These are phyloP conservation scores for Talaromyces verruculosus DNA, from an alignment of 2,329 filamentous ascomycete species.

Conservation along the genomic window DNA sequence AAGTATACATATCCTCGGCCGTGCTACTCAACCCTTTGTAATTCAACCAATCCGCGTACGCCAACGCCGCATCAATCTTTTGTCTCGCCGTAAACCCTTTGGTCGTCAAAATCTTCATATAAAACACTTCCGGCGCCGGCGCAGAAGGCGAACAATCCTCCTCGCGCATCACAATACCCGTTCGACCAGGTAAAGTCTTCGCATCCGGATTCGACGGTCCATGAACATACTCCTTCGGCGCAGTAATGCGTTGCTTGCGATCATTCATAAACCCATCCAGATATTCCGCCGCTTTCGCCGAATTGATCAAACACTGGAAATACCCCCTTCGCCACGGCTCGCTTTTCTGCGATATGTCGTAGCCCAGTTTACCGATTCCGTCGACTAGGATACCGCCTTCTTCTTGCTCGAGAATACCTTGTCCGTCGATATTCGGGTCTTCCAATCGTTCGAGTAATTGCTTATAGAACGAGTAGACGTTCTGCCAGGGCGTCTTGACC, in stretches of 20 bases:
- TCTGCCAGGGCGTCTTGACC: conserved; percentile 66
- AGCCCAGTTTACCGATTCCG: conserved; percentile 57
- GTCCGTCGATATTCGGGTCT: conserved; percentile 66
- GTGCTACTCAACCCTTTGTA: conserved; percentile 67
- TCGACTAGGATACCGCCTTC: conserved; percentile 55
- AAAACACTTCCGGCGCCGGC: conserved; percentile 70
- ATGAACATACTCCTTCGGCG: conserved; percentile 70
- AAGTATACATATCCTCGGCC: conserved; percentile 70
- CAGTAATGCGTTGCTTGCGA: conserved; percentile 63
- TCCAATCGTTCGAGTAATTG: conserved; percentile 67
- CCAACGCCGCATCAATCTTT: conserved; percentile 75
- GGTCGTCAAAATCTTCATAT: conserved; percentile 78
- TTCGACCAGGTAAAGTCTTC: conserved; percentile 62
- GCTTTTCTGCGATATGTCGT: conserved; percentile 71
- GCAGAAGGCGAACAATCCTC: conserved; percentile 72
- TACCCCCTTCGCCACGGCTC: conserved; percentile 87
- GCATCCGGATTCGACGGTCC: conserved; percentile 83
- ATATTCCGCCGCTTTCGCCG: conserved; percentile 74
- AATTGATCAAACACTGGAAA: conserved; percentile 75
- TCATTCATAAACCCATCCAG: conserved; percentile 78
- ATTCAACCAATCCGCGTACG: conserved; percentile 81
- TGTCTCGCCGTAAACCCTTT: conserved; percentile 77
- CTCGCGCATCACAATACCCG: conserved; percentile 65
- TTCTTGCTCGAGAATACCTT: conserved; percentile 58
- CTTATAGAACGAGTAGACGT: conserved; percentile 61